Conservation (phyloP, 2,329 filamentous ascomycete species). For the Pseudonectria buxi region DNA sequence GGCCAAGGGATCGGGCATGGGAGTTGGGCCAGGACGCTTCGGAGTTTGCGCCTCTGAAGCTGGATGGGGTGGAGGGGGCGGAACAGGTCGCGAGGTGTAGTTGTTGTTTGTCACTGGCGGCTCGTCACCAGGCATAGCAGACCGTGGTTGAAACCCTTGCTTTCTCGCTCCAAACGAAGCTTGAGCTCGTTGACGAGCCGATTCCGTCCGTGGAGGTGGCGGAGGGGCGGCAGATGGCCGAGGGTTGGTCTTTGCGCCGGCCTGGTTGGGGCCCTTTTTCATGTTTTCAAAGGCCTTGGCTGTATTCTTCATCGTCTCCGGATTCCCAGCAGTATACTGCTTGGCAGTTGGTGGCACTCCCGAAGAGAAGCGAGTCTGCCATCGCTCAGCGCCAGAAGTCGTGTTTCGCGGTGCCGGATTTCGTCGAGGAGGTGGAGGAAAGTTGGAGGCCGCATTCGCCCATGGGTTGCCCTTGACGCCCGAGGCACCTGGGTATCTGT, state of each 20-base stretch:
- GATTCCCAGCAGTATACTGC: slow-evolving; percentile 26
- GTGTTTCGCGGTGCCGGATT: slow-evolving; percentile 24
- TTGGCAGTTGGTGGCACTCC: slow-evolving; percentile 38
- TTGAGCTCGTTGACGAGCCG: slow-evolving; percentile 46
- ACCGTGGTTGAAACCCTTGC: slow-evolving; percentile 43
- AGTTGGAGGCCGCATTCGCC: slow-evolving; percentile 42
- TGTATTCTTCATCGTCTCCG: slow-evolving; percentile 35
- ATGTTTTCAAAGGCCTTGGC: slow-evolving; percentile 38
- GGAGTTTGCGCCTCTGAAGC: slow-evolving; percentile 9
- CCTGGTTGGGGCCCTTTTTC: slow-evolving; percentile 30
- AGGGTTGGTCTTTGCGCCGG: slow-evolving; percentile 18
- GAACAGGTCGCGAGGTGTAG: slow-evolving; percentile 36
- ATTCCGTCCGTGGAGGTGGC: slow-evolving; percentile 43
- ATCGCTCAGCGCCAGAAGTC: slow-evolving; percentile 38
- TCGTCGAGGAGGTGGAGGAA: slow-evolving; percentile 43
- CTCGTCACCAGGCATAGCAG: slow-evolving; percentile 44
- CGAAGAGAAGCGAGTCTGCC: slow-evolving; percentile 35
- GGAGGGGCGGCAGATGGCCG: slow-evolving; percentile 28
- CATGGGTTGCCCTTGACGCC: slow-evolving; percentile 54
- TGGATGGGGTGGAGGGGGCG: slow-evolving; percentile 16
- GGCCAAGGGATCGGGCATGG: slow-evolving; percentile 40
- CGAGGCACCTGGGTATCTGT: slow-evolving; percentile 41
- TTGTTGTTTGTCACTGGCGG: slow-evolving; percentile 44
- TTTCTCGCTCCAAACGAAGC: slow-evolving; percentile 48
- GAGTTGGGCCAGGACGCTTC: slow-evolving; percentile 5